Percentiles rank a stretch among this genome's conserved stretches.
Conservation (phyloP, 169 alveolate species). For the Toxoplasma gondii region DNA sequence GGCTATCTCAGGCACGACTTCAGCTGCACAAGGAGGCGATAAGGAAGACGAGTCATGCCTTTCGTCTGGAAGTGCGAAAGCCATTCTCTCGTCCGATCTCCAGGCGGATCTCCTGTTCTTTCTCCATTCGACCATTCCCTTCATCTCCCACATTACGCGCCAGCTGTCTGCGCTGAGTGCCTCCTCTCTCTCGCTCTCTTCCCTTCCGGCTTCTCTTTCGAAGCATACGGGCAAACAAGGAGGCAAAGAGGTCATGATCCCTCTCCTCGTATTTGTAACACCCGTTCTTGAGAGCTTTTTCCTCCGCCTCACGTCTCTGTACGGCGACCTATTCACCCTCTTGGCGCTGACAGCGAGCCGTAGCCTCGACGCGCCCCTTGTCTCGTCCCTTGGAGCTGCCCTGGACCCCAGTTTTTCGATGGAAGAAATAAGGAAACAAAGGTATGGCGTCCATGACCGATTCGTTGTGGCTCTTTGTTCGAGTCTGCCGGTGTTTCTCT, state of each 20-base stretch:
- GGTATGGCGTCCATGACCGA: conserved; percentile 37
- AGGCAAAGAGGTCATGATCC: conserved; percentile 17
- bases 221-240: background rate
- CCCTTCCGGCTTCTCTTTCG: background rate
- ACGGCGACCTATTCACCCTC: conserved; percentile 59
- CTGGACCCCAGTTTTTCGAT: conserved; percentile 9
- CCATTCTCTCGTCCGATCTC: conserved; percentile 34
- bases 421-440: background rate
- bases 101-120: conserved; percentile 57
- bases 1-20: background rate
- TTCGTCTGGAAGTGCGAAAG: background rate
- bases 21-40: background rate
- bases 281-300: conserved; percentile 41
- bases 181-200: conserved; percentile 28
- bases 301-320: conserved; percentile 46
- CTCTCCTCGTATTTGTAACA: background rate
- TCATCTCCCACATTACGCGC: conserved; percentile 59
- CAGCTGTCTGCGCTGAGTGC: conserved; percentile 48
- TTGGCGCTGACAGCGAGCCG: conserved; percentile 56
- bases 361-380: conserved; percentile 53
- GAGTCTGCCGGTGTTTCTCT: conserved; percentile 59
- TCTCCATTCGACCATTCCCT: conserved; percentile 49
- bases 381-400: conserved; percentile 47
- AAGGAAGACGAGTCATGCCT: background rate
- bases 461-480: conserved; percentile 42